These are phyloP conservation scores for Niebla homalea DNA, from an alignment of 495 filamentous ascomycete genomes.

Conservation along the genomic window DNA sequence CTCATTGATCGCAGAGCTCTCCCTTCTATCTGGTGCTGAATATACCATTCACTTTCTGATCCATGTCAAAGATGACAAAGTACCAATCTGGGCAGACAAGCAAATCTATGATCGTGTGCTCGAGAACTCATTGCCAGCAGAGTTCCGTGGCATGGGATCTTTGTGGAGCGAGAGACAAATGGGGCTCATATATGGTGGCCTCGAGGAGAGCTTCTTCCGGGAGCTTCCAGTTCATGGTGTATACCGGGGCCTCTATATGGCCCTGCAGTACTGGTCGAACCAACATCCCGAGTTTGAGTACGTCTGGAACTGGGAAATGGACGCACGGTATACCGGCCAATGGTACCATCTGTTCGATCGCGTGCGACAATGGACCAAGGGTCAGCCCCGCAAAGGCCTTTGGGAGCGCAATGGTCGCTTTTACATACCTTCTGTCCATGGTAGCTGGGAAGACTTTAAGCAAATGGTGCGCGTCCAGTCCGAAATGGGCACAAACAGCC, in stretches of 20 bases:
- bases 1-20: slow-evolving; percentile 47
- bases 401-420: slow-evolving; percentile 92
- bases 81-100: slow-evolving; percentile 54
- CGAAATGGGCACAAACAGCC: slow-evolving; percentile 61
- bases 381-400: slow-evolving; percentile 77
- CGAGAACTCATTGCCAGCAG: slow-evolving; percentile 57
- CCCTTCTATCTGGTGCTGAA: slow-evolving; percentile 48
- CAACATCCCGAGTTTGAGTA: slow-evolving; percentile 87
- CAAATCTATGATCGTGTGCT: slow-evolving; percentile 51
- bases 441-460: slow-evolving; percentile 82
- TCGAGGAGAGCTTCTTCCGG: slow-evolving; percentile 59
- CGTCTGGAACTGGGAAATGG: slow-evolving; percentile 99
- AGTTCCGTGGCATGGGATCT: slow-evolving; percentile 78
- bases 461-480: slow-evolving; percentile 87
- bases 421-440: slow-evolving; percentile 81
- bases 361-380: slow-evolving; percentile 57
- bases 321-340: slow-evolving; percentile 90
- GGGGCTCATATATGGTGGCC: slow-evolving; percentile 69
- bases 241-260: slow-evolving; percentile 85
- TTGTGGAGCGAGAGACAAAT: slow-evolving; percentile 92
- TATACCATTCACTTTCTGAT: slow-evolving; percentile 52
- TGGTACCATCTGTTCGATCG: slow-evolving; percentile 81
- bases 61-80: slow-evolving; percentile 51
- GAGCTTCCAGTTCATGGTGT: slow-evolving; percentile 76
- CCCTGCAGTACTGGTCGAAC: slow-evolving; percentile 82